A percentile compares a stretch with the other conserved stretches of the same genome.
Evolutionary conservation across 371 early-diverging fungal species (phyloP).

Genomic region (Mycotypha africana): DNA sequence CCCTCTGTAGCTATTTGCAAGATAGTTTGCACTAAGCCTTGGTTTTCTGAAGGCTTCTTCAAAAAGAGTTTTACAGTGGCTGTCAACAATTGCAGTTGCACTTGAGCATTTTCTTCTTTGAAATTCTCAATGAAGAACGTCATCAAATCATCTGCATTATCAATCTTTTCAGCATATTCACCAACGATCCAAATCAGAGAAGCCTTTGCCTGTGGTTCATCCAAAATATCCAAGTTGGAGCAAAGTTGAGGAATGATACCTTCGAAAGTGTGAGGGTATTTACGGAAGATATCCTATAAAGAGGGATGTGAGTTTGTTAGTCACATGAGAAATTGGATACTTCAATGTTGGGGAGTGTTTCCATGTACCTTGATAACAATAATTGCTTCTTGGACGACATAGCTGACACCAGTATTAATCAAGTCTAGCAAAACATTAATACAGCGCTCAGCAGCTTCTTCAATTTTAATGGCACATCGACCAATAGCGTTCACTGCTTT

Average conservation of each 20-base stretch:
- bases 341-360: too few relatives aligned
- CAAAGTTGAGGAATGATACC: slow-evolving; percentile 83
- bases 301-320: not conserved
- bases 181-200: slow-evolving; percentile 96
- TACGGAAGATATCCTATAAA: slow-evolving; percentile 84
- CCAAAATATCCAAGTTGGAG: slow-evolving; percentile 82
- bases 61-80: slow-evolving; percentile 90
- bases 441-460: slow-evolving; percentile 82
- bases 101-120: slow-evolving; percentile 61
- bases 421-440: slow-evolving; percentile 85
- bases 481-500: slow-evolving; percentile 91
- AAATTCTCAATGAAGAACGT: slow-evolving; percentile 68
- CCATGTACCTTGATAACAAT: slow-evolving; percentile 81
- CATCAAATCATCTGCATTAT: slow-evolving; percentile 80
- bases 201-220: slow-evolving; percentile 92
- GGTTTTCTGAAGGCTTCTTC: slow-evolving; percentile 82
- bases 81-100: slow-evolving; percentile 82
- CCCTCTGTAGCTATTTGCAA: slow-evolving; percentile 87
- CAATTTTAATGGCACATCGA: slow-evolving; percentile 89
- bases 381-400: slow-evolving; percentile 90
- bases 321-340: too few relatives aligned
- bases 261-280: slow-evolving; percentile 87
- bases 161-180: slow-evolving; percentile 90
- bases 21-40: slow-evolving; percentile 82
- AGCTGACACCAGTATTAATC: slow-evolving; percentile 84